phyloP scores from a whole-genome alignment of 192 early-diverging fungal species.

The Rhizophagus clarus region DNA sequence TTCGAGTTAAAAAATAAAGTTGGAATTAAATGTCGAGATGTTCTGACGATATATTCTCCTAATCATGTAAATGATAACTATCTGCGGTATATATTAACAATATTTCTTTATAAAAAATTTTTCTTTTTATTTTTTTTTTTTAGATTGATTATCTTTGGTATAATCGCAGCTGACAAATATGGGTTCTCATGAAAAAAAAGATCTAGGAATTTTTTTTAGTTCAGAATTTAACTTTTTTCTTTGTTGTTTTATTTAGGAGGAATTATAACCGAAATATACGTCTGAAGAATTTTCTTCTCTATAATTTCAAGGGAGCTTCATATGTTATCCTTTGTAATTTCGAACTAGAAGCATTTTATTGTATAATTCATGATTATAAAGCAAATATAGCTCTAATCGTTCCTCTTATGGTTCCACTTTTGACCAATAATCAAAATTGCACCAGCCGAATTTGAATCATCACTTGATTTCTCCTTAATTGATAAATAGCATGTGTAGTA shows the following conservation, averaged over 20 bases:
- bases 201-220: no score
- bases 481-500: slow-evolving; percentile 80
- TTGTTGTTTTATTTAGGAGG: slow-evolving; percentile 49
- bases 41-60: slow-evolving; percentile 67
- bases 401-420: slow-evolving; percentile 68
- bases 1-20: slow-evolving; percentile 52
- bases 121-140: slow-evolving; percentile 44
- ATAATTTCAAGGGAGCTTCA: slow-evolving; percentile 41
- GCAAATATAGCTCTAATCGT: slow-evolving; percentile 47
- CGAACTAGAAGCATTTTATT: slow-evolving; percentile 55
- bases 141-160: slow-evolving; percentile 33
- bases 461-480: no score
- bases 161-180: slow-evolving; percentile 40
- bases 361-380: slow-evolving; percentile 55
- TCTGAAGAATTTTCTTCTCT: slow-evolving; percentile 71
- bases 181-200: no score
- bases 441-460: no score
- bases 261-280: slow-evolving; percentile 75
- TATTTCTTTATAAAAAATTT: no score
- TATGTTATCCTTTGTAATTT: slow-evolving; percentile 69
- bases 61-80: slow-evolving; percentile 65
- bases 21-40: slow-evolving; percentile 69
- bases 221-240: not conserved
- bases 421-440: slow-evolving; percentile 72
- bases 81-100: no score